Evolutionary conservation across 2,329 filamentous ascomycete genomes (phyloP), one percentile per base, ranked within the genome.

Genomic region (Sporothrix brunneoviolacea): DNA sequence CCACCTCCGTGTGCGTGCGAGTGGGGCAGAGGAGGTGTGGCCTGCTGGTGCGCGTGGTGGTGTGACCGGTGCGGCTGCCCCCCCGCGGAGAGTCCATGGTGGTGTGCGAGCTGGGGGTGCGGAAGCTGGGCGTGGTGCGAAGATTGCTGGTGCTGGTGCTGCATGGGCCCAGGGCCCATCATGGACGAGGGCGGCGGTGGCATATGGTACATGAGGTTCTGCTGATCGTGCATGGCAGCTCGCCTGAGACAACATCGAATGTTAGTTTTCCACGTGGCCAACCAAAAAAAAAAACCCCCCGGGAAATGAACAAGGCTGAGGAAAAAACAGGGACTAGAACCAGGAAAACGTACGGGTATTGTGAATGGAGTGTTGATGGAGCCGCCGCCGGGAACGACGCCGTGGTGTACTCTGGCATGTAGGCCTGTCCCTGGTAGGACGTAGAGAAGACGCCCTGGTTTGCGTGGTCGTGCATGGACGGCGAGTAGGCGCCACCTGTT

Each of bases 351-450:
- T 59, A 68, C 63, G 60, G 61, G 50, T 65, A 64, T 18, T 64
- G 60, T 13, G 61, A 60, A 18, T 60, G 64, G 48, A 61, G 49
- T 24, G 61, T 59, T 7, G 63, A 54, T 5, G 61, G 48, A 2
- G 62, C 55, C 7, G 60, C 46, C 2, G 62, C 55, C 33, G 65
- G 61, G 19, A 45, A 52, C 18, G 51, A 24, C 13, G 52, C 42
- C 4, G 56, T 54, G 2, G 59, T 46, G 51, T 66, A 66, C 27
- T 65, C 61, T n/a, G 58, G 42, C 51, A 67, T 57, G 53, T 67
- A 67, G 4, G 57, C 52, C 16, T 61, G 61, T n/a, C 13, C 27
- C 22, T 67, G 65, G 54, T 70, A 67, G 15, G 65, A 62, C 41
- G 54, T 58, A 4, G 62, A 53, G 47, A 62, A 66, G 50, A 65